These are phyloP conservation scores for Medicago lupulina DNA, from an alignment of 306 rosid species.

Conservation along the genomic window DNA sequence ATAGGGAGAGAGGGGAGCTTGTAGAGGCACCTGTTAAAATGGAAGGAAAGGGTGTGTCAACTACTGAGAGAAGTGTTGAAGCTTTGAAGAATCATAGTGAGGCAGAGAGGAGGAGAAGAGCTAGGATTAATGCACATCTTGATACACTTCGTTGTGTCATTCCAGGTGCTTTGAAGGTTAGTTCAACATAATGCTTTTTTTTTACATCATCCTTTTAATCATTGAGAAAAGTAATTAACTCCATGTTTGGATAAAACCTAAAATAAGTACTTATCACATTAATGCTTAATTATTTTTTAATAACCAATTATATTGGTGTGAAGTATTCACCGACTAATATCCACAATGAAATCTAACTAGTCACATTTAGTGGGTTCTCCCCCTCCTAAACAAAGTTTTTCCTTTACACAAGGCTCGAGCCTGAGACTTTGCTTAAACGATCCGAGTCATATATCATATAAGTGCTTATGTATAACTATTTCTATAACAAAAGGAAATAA, in stretches of 20 bases:
- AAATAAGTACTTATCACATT: too few relatives aligned
- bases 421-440: too few relatives aligned
- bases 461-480: too few relatives aligned
- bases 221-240: background rate
- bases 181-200: constrained; percentile 21
- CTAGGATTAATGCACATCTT: constrained; percentile 71
- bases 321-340: too few relatives aligned
- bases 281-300: too few relatives aligned
- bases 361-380: too few relatives aligned
- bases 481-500: too few relatives aligned
- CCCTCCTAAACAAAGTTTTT: too few relatives aligned
- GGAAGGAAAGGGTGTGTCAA: constrained; percentile 48
- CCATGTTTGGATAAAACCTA: background rate
- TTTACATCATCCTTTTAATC: background rate
- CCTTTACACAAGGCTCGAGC: too few relatives aligned
- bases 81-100: constrained; percentile 78
- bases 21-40: constrained; percentile 62
- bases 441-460: too few relatives aligned
- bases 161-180: constrained; percentile 76
- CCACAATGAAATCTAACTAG: too few relatives aligned
- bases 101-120: constrained; percentile 76
- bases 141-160: constrained; percentile 62
- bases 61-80: constrained; percentile 61
- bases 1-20: constrained; percentile 62
- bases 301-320: too few relatives aligned